Base-by-base conservation (phyloP, 768 basidiomycete species). In the Boletus fagicola region DNA sequence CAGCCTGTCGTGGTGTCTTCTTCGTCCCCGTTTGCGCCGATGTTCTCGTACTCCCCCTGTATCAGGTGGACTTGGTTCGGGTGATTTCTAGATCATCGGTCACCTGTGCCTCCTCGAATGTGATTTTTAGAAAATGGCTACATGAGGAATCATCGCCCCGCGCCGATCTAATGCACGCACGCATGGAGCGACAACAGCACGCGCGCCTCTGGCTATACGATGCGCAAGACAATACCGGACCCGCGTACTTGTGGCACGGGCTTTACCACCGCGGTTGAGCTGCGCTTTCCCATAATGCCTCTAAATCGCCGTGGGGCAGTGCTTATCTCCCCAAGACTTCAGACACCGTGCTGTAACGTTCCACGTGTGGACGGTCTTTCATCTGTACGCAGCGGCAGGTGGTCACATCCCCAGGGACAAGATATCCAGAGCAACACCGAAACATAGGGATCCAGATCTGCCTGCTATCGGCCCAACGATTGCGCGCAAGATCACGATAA, bases 291-390 rank as follows among this genome's bases (percentile, higher is more conserved):
- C 10, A 28, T 13, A 12, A 35, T 31, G 18, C 5, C n/a, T 12
- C 33, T 26, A 5, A 35, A 40, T 39, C 22, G 10, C 33, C 54
- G 20, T 15, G 28, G 51, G 52, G 60, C 59, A 15, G 48, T 61
- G 51, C 52, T 54, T 46, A 35, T 61, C 44, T 2, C 12, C 48
- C 36, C 38, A 26, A 40, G 31, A 26, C 10, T 18, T 28, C 33
- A 47, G 38, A 11, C 36, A 18, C 8, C 7, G 42, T 33, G 20
- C 9, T n/a, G n/a, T 28, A 31, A 15, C 15, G 42, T 44, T 50
- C 26, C 42, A 33, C 26, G 2, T 40, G 10, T 8, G 30, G n/a
- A 3, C 31, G n/a, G 28, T 15, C 18, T 28, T 31, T 20, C 22
- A 15, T 16, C 16, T 8, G 15, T 42, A 20, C 3, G 16, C 40